Base-by-base conservation (phyloP, 495 filamentous ascomycete genomes). In the Chaetomidium leptoderma region DNA sequence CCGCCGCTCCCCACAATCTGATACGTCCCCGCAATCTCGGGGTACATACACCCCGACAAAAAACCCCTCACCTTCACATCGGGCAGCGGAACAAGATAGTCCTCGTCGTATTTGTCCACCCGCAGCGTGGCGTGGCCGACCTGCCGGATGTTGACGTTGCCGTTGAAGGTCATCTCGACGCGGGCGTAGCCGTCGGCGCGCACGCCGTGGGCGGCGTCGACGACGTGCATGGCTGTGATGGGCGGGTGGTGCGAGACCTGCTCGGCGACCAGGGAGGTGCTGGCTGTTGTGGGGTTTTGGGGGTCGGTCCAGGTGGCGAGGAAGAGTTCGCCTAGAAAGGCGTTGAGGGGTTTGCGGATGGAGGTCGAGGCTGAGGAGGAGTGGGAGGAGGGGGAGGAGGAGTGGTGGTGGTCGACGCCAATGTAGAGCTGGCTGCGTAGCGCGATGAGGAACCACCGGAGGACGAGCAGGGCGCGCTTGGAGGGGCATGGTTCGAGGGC, bases 361-460 rank as follows among this genome's bases (percentile, higher is more conserved):
- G 59, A 61, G 24, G 24, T 33, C 2, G 39, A 11, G 13, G 24
- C 24, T 35, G 26, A 6, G 24, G 24, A 13, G 21, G 23, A 13
- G 49, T 1, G 44, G 3, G 3, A 9, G 37, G 16, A 4, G 16
- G 11, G 13, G 33, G 45, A 9, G 17, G 2, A 17, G 43, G 44
- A 9, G 19, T 36, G 11, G 39, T 39, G 23, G 37, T 26, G 23
- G 47, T 58, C 56, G 43, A 64, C 63, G 36, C 61, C 68, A 30
- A 69, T 51, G 69, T 74, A 72, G 72, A 92, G 90, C 60, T 91
- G 87, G 70, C 85, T 85, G 70, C 88, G 89, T 48, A 95, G 78
- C 10, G 89, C 90, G 60, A 80, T 85, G 29, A 95, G 80, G 72
- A 93, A 92, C 86, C 88, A 91, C 62, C 87, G 90, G 32, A 93